Evolutionary conservation across 257 asterid genomes (phyloP).

Genomic region (Fraxinus americana): DNA sequence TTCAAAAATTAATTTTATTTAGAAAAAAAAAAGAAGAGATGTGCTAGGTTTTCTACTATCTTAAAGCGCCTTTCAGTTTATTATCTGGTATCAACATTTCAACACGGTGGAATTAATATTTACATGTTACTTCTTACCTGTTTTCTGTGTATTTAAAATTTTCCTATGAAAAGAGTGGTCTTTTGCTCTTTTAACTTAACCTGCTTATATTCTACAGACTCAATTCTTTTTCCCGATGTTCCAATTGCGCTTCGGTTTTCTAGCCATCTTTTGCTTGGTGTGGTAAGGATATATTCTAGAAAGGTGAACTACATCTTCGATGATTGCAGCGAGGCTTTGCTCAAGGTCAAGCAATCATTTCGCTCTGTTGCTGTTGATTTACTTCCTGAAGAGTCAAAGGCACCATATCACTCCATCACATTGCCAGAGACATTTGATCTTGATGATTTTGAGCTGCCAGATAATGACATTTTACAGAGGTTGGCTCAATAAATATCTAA

Average conservation of each 20-base stretch:
- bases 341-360: conserved; percentile 92
- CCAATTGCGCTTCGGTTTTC: conserved; percentile 97
- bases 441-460: conserved; percentile 98
- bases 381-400: conserved; percentile 98
- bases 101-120: neutral
- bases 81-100: neutral
- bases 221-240: conserved; percentile 91
- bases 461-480: conserved; percentile 86
- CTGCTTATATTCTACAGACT: conserved; percentile 60
- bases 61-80: neutral
- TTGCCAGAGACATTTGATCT: conserved; percentile 98
- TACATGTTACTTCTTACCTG: neutral
- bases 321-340: conserved; percentile 96
- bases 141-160: neutral
- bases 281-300: conserved; percentile 88
- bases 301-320: conserved; percentile 98
- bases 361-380: conserved; percentile 96
- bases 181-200: conserved; percentile 13
- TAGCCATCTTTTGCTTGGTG: conserved; percentile 98
- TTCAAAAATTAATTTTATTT: too few relatives aligned
- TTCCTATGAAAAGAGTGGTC: neutral
- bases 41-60: neutral
- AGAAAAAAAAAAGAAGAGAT: too few relatives aligned
- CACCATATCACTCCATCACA: conserved; percentile 96
- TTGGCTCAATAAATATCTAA: conserved; percentile 36